Base-by-base conservation (phyloP, 805 yeast species). In the Yarrowia divulgata region DNA sequence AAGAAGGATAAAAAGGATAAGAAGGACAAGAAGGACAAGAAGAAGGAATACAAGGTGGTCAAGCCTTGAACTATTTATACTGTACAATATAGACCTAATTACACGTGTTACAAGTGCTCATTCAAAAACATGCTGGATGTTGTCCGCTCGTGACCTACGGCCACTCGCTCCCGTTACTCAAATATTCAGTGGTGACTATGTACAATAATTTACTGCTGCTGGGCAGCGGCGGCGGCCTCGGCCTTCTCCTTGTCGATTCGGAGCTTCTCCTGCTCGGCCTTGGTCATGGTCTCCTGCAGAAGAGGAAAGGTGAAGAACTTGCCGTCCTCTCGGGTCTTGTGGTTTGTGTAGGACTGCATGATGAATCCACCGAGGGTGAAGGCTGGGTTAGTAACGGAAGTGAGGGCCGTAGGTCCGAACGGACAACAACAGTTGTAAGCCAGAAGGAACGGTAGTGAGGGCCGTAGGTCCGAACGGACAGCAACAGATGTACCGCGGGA, bases 171-270 rank as follows among this genome's bases (percentile, higher is more conserved):
- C 10, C 29, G 29, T 23, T 39, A 29, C 18, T 29, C 35, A 34
- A 19, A 18, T 60, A 60, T 60, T 60, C 66, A 60, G 66, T 43
- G 66, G 66, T 40, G 66, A 14, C 66, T 60, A 60, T 60, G 52
- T 60, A 60, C 66, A 60, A 60, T 60, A 60, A 60, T 60, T 60
- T 60, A 60, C 66, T 60, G 66, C 66, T 60, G 52, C 52, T 60
- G 35, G 52, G 63, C 39, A 23, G 43, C 66, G 50, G 66, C 66
- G 40, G 40, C 50, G 34, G 49, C 68, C 68, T 63, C 68, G 68
- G 68, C 68, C 57, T 63, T 48, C 57, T 63, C 68, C 45, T 35
- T 49, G 29, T 46, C 68, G 39, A 63, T 35, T 63, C 68, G 68
- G 23, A 18, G 35, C 46, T 40, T 35, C 48, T 63, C 68, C 43